Evolutionary conservation across 2,329 filamentous ascomycete species (phyloP).

Genomic region (Sarocladium brachiariae): DNA sequence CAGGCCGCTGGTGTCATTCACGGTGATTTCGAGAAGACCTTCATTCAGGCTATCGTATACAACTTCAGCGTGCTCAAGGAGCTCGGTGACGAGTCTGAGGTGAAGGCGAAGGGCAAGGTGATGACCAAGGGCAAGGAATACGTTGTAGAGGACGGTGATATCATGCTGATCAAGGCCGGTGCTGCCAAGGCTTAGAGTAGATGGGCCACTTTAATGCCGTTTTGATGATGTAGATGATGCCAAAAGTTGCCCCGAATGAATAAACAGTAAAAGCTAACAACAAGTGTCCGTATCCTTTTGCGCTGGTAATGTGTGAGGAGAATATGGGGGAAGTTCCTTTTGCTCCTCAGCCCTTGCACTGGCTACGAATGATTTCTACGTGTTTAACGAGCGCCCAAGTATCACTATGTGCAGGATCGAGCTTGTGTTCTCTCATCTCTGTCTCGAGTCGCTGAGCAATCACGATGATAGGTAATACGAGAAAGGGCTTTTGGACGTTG

Average conservation of each 20-base stretch:
- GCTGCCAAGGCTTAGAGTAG: slow-evolving; percentile 60
- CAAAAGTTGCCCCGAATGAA: slow-evolving; percentile 11
- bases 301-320: no score
- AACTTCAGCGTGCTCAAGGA: slow-evolving; percentile 80
- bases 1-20: slow-evolving; percentile 97
- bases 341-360: no score
- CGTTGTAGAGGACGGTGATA: slow-evolving; percentile 75
- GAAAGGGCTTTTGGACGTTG: no score
- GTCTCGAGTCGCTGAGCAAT: no score
- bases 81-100: slow-evolving; percentile 76
- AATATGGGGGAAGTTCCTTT: no score
- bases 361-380: no score
- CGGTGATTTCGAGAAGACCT: slow-evolving; percentile 98
- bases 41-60: slow-evolving; percentile 93
- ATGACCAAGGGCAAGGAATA: slow-evolving; percentile 99
- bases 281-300: no score
- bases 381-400: no score
- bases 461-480: no score
- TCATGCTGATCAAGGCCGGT: slow-evolving; percentile 83
- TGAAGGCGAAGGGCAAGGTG: slow-evolving; percentile 91
- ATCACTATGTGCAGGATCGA: no score
- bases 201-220: slow-evolving; percentile 1
- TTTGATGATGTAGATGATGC: slow-evolving; percentile 8
- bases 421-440: no score
- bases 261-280: slow-evolving; percentile 11